Evolutionary conservation across 352 stramenopile genomes (phyloP), one percentile per base, ranked within the genome.

Genomic region (Pythium biforme): DNA sequence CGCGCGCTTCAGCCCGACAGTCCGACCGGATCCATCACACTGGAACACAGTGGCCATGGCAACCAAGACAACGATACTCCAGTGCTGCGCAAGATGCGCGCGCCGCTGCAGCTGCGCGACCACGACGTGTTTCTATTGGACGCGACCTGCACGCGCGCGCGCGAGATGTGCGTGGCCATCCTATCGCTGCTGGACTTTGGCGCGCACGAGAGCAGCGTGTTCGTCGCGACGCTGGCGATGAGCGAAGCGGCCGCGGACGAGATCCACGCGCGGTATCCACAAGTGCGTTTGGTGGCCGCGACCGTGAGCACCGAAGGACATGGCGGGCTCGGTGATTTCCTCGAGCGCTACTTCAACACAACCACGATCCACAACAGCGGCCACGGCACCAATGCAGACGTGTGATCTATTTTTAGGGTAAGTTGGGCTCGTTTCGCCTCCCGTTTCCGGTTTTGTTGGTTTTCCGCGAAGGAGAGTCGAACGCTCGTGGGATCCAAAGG

Each of bases 141-240:
- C 17, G 46, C 68, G n/a, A 70, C 55, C 9, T 71, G 62, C 37
- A 52, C 64, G 11, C 73, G 31, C 5, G 55, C 59, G 1, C n/a
- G 27, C 12, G 43, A 55, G 4, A 56, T 55, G 20, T 39, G 46
- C 20, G 57, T 62, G 8, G 63, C 67, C 9, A 77, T 77, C 59
- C 68, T 73, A 46, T 49, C 65, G 63, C 55, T 75, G 27, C 31
- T 75, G 22, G 67, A 76, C 49, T 48, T 67, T 31, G 72, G 72
- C 22, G 72, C 60, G 0, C 15, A 43, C 4, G 64, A 75, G 27
- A 23, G 12, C 27, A 39, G 52, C 23, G 74, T 78, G 41, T 46
- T 54, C 29, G 65, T 76, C 25, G 65, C 74, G 34, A 66, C 47
- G 55, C 62, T 78, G 15, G 47, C 73, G 14, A 43, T 66, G n/a